Base-by-base conservation (phyloP, 2,329 filamentous ascomycete species). In the Ilyonectria mors-panacis region DNA sequence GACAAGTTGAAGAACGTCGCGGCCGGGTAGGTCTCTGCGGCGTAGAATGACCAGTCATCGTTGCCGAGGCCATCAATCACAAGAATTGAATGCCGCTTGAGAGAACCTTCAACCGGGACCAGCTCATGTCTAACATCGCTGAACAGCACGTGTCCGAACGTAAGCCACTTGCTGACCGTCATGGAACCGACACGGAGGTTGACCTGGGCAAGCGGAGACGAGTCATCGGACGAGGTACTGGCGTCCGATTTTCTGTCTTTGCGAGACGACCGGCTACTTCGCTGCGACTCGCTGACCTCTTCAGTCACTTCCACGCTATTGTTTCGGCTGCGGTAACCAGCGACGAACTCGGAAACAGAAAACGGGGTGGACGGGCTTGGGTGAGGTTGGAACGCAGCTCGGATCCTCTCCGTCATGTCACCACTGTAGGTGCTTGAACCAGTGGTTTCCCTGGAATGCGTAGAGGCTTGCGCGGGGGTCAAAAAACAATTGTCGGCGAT, bases 131-230 rank as follows among this genome's bases (percentile, higher is more conserved):
- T 89, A 6, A 92, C 89, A 12, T 94, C 93, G 72, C 92, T 94
- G 81, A 96, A 95, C 4, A 96, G 84, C 0, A 95, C 92, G 72
- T 94, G 91, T 1, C 93, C 93, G 77, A 95, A 95, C 0, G 92
- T 94, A 26, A 96, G 87, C 93, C 93, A 96, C 77, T 95, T 95
- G 85, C 92, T 94, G 26, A 94, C 93, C 67, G 93, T 94, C 84
- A 96, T 90, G 2, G 93, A 94, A 5, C 92, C 93, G 17, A 94
- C 91, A 2, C 93, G 87, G 23, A 96, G 86, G 75, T 94, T 94
- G 68, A 94, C 92, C 77, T 92, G 91, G 0, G 90, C 88, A 21
- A 92, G 81, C 2, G 91, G 89, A 2, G 90, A 90, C 66, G 87
- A 88, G 69, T 90, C 87, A 19, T 88, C 85, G 0, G 86, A 86